Conservation (phyloP, 2,329 filamentous ascomycete species). For the Colletotrichum karsti region DNA sequence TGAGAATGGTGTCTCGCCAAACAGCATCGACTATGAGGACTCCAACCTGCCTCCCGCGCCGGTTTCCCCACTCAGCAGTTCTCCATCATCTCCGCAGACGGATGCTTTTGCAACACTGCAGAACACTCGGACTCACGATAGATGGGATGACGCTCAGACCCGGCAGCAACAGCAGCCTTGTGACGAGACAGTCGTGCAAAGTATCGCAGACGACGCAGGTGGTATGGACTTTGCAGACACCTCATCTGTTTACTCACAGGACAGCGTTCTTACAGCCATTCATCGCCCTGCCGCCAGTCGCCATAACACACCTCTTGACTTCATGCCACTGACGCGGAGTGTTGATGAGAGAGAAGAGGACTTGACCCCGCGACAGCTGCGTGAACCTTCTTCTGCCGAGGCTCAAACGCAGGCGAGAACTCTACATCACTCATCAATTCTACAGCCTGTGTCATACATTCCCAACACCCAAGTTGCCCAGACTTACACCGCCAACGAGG, state of each 20-base stretch:
- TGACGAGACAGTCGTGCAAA: background rate
- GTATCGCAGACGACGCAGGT: background rate
- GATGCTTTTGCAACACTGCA: background rate
- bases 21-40: background rate
- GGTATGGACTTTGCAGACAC: slow-evolving; percentile 25
- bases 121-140: slow-evolving; percentile 1
- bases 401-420: background rate
- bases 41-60: background rate
- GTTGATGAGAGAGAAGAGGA: background rate
- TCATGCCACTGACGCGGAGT: slow-evolving; percentile 3
- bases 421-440: background rate
- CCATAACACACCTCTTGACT: background rate
- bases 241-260: slow-evolving; percentile 34
- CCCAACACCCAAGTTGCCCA: background rate
- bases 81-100: slow-evolving; percentile 7
- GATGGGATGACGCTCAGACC: slow-evolving; percentile 23
- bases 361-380: background rate
- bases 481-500: background rate
- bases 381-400: background rate
- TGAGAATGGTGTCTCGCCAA: background rate
- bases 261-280: slow-evolving; percentile 30
- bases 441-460: background rate
- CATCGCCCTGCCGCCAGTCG: background rate
- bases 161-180: background rate
- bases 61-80: slow-evolving; percentile 7